Percentiles rank a stretch among this genome's conserved stretches.
Evolutionary conservation across 768 basidiomycete species (phyloP).

Genomic region (Crucibulum laeve): DNA sequence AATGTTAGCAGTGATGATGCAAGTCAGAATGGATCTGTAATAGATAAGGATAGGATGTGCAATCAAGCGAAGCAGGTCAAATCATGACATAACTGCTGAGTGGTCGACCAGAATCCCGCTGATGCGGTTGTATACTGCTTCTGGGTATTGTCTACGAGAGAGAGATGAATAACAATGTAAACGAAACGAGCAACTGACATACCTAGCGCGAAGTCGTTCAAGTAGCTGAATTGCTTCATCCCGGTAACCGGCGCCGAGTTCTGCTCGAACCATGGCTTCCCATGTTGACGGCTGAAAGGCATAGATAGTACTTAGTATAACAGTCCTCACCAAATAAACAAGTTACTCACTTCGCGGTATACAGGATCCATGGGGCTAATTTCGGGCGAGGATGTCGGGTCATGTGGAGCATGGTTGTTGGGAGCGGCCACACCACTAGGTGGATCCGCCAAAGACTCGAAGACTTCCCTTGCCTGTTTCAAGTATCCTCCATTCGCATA

Average conservation of each 20-base stretch:
- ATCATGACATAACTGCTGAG: conserved; percentile 35
- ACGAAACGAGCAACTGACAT: conserved; percentile 15
- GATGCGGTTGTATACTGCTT: conserved; percentile 75
- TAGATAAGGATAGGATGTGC: not conserved
- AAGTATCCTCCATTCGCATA: conserved; percentile 66
- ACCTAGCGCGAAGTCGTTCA: conserved; percentile 71
- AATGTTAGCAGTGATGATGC: too few species aligned
- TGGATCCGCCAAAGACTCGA: conserved; percentile 78
- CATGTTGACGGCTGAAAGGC: conserved; percentile 75
- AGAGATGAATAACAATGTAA: conserved; percentile 8
- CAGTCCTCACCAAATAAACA: not conserved
- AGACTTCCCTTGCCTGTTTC: conserved; percentile 67
- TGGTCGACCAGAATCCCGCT: conserved; percentile 79
- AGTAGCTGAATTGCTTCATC: conserved; percentile 67
- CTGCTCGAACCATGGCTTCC: conserved; percentile 94
- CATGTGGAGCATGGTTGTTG: conserved; percentile 80
- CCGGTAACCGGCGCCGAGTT: conserved; percentile 74
- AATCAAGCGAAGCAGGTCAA: too few species aligned
- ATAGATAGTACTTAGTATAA: conserved; percentile 3
- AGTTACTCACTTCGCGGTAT: conserved; percentile 68
- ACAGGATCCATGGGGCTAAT: conserved; percentile 54
- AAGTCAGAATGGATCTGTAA: not conserved
- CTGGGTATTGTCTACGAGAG: conserved; percentile 59
- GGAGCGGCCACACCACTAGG: conserved; percentile 82
- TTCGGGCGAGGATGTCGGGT: conserved; percentile 28